Percentiles rank a stretch among this genome's conserved stretches.
These are phyloP conservation scores for Phytophthora sp. DNA, from an alignment of 352 stramenopile species.

Conservation along the genomic window DNA sequence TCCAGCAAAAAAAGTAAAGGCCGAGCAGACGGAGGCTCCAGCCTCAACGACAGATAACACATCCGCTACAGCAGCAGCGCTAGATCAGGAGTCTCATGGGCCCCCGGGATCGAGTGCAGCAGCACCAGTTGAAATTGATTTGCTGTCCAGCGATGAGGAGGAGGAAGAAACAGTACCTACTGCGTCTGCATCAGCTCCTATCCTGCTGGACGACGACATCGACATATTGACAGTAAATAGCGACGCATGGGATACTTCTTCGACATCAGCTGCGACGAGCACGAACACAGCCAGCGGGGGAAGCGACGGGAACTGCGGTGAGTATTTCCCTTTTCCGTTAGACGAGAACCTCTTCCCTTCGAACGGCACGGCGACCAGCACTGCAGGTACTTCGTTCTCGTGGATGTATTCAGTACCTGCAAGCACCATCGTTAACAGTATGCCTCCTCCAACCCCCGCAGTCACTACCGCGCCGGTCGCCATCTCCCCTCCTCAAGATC, in stretches of 20 bases:
- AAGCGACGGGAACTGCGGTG: constrained; percentile 35
- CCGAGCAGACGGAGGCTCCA: constrained; percentile 34
- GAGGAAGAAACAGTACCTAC: constrained; percentile 21
- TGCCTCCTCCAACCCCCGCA: constrained; percentile 14
- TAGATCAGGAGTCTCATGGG: constrained; percentile 2
- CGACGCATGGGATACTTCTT: constrained; percentile 63
- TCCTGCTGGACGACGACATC: constrained; percentile 67
- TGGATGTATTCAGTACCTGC: constrained; percentile 43
- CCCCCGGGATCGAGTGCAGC: constrained; percentile 29
- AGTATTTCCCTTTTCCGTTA: constrained; percentile 63
- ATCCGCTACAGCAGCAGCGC: constrained; percentile 12
- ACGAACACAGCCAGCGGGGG: constrained; percentile 23
- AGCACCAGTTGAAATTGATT: constrained; percentile 73
- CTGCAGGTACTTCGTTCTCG: constrained; percentile 18
- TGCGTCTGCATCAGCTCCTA: constrained; percentile 20
- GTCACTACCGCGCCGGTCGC: constrained; percentile 8
- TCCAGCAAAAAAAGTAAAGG: constrained; percentile 66
- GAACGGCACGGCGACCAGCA: constrained; percentile 21
- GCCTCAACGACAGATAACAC: constrained; percentile 9
- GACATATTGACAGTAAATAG: constrained; percentile 70
- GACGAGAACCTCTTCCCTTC: constrained; percentile 63
- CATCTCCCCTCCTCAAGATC: constrained; percentile 22
- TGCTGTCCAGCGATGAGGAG: constrained; percentile 78
- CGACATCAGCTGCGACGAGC: constrained; percentile 8
- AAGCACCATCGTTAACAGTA: constrained; percentile 42